phyloP scores from a whole-genome alignment of 495 filamentous ascomycete genomes.

The Evernia prunastri region DNA sequence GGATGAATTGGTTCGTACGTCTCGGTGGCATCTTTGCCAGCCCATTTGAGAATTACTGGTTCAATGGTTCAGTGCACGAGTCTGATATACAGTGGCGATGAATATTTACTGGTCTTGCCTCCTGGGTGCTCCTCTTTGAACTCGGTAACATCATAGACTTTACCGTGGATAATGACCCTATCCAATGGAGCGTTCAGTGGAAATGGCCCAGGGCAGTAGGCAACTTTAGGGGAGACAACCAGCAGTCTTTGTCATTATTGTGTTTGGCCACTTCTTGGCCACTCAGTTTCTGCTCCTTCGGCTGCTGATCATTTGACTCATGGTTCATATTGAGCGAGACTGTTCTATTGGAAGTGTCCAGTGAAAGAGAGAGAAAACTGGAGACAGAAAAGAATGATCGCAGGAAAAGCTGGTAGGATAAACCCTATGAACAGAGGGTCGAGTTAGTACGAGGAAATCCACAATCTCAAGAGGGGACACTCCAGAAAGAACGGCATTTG shows the following conservation, averaged over 20 bases:
- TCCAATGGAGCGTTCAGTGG: constrained; percentile 3
- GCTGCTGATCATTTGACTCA: constrained; percentile 24
- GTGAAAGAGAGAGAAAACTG: background rate
- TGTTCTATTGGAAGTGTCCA: background rate
- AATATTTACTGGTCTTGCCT: constrained; percentile 52
- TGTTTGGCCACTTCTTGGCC: constrained; percentile 74
- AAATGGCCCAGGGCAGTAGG: background rate
- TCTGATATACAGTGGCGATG: background rate
- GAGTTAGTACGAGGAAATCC: background rate
- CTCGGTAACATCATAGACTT: constrained; percentile 88
- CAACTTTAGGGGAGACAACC: constrained; percentile 29
- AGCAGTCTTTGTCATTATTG: constrained; percentile 73
- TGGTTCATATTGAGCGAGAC: constrained; percentile 31
- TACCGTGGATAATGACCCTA: constrained; percentile 73
- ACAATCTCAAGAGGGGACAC: background rate
- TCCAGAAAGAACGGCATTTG: no score
- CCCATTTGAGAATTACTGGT: constrained; percentile 66
- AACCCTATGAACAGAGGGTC: background rate
- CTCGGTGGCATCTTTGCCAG: constrained; percentile 75
- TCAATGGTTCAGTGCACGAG: background rate
- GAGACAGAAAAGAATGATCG: background rate
- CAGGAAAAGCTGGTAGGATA: background rate
- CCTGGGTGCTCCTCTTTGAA: constrained; percentile 90
- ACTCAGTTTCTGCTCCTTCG: constrained; percentile 45
- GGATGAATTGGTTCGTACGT: constrained; percentile 93